Conservation (phyloP, 345 rosid species). For the Iberis pinnata region DNA sequence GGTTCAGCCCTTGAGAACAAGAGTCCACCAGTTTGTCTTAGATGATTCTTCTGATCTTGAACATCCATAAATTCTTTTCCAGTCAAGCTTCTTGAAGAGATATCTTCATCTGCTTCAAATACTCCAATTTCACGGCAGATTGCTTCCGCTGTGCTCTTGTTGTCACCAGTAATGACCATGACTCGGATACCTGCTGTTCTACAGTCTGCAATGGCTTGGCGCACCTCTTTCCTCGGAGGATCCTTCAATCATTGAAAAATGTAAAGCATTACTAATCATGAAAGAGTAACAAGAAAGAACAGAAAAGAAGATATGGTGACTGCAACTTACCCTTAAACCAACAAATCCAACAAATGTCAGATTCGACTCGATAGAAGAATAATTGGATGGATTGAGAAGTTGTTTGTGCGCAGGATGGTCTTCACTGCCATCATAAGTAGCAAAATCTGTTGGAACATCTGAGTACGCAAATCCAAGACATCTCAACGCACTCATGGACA, state of each 20-base stretch:
- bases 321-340: conserved; percentile 69
- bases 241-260: conserved; percentile 42
- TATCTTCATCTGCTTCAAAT: conserved; percentile 58
- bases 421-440: conserved; percentile 73
- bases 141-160: conserved; percentile 92
- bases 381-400: conserved; percentile 63
- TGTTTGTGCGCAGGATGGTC: conserved; percentile 83
- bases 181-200: conserved; percentile 94
- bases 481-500: conserved; percentile 75
- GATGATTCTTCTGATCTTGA: conserved; percentile 45
- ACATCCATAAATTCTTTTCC: conserved; percentile 47
- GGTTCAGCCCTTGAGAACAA: conserved; percentile 98
- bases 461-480: conserved; percentile 84
- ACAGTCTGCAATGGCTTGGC: conserved; percentile 92
- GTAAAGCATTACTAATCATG: conserved; percentile 1
- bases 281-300: conserved; percentile 10
- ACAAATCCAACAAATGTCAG: conserved; percentile 75
- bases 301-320: neutral
- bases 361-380: conserved; percentile 73
- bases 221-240: conserved; percentile 94
- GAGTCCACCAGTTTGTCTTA: conserved; percentile 71
- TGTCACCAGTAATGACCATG: conserved; percentile 96
- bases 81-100: conserved; percentile 62
- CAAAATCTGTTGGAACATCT: conserved; percentile 47
- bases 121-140: conserved; percentile 94